Percentiles rank a stretch among this genome's conserved stretches.
Conservation (phyloP, 139 green algal genomes). For the Klebsormidium nitens region DNA sequence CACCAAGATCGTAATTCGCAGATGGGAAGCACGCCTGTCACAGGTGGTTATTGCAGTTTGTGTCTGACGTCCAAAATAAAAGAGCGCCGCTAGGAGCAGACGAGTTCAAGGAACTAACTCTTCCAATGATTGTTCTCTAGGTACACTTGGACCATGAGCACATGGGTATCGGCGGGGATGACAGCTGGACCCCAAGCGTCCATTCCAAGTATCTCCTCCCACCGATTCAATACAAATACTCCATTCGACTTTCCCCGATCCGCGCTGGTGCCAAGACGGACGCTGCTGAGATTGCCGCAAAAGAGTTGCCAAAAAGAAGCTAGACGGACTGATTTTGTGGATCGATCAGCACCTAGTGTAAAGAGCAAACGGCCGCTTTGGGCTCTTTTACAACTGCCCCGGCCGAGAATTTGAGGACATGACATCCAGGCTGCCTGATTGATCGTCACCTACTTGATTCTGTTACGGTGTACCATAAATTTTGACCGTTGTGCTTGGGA, state of each 20-base stretch:
- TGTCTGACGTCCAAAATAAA: not conserved
- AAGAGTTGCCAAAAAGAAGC: too few relatives aligned
- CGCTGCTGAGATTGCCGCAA: too few relatives aligned
- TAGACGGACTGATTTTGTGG: too few relatives aligned
- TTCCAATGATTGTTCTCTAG: slow-evolving; percentile 26
- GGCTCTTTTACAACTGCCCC: too few relatives aligned
- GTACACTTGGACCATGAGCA: slow-evolving; percentile 77
- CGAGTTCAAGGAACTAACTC: not conserved
- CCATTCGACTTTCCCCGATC: slow-evolving; percentile 12
- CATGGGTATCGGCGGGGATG: slow-evolving; percentile 93
- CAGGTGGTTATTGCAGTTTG: not conserved
- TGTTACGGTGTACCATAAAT: too few relatives aligned
- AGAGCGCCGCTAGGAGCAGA: not conserved
- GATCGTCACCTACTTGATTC: too few relatives aligned
- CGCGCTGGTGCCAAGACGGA: too few relatives aligned
- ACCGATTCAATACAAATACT: slow-evolving; percentile 46
- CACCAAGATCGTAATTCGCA: not conserved
- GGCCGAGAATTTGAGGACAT: too few relatives aligned
- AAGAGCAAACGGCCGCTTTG: too few relatives aligned
- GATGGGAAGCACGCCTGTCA: not conserved
- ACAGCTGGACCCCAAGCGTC: slow-evolving; percentile 80
- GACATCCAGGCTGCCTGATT: too few relatives aligned
- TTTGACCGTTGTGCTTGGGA: too few relatives aligned
- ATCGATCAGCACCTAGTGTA: too few relatives aligned
- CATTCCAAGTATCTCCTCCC: slow-evolving; percentile 56